Evolutionary conservation across 208 protist genomes (phyloP), one percentile per base, ranked within the genome.

Genomic region (Wallacemonas sp.): DNA sequence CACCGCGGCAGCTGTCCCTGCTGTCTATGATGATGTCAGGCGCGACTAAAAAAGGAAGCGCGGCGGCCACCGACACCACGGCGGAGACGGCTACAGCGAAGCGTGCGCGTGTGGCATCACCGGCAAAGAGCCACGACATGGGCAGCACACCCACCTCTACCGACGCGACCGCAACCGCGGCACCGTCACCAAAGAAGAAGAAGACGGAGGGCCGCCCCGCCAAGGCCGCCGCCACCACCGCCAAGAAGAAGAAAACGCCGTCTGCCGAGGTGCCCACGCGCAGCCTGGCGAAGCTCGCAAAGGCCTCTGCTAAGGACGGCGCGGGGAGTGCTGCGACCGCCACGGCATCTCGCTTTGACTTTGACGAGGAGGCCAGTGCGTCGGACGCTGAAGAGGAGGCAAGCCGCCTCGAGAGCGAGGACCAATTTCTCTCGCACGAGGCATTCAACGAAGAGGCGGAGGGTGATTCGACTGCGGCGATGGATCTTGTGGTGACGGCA

Each of bases 251-350:
- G 67, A 50, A 32, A 19, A 33, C 42, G 4, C 34, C 21, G 13
- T 19, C 63, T 34, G 36, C 61, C 19, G 39, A 0, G 9, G 10
- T 26, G 9, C 24, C 46, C 26, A 83, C 72, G 10, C 88, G 60
- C 30, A 93, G 81, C 46, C 54, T 93, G 24, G 61, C 79, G 19
- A 93, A 92, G 53, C 64, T 93, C 27, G 81, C 86, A 1, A 85
- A 83, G 34, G 84, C 86, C 10, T 92, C 86, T 2, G 64, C 55
- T 6, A 81, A 69, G 65, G 75, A 71, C 8, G 66, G 59, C 44
- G 44, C 15, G 3, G 32, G 33, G 10, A 24, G 27, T 0, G 19
- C 46, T 9, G 30, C 66, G 32, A 26, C 39, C n/a, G 53, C 46
- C 1, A 15, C 44, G 1, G 39, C 37, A 4, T 34, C 29, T 39